Evolutionary conservation across 306 rosid species (phyloP).

Genomic region (Vigna reflexopilosa): DNA sequence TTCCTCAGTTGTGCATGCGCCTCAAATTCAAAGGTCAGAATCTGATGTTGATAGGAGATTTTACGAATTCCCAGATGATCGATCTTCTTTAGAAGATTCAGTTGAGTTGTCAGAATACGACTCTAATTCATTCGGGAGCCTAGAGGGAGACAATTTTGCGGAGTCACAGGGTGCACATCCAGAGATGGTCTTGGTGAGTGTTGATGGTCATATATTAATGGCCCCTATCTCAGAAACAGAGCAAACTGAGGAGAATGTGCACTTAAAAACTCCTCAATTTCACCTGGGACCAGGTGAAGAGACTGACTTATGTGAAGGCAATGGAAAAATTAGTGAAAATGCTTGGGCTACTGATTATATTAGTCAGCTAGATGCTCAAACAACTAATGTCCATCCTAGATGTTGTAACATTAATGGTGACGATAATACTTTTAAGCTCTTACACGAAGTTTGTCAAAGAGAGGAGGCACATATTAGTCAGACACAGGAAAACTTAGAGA

Average conservation of each 20-base stretch:
- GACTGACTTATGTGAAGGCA: conserved; percentile 74
- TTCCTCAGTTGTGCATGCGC: conserved; percentile 30
- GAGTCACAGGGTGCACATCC: conserved; percentile 71
- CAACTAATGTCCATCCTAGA: conserved; percentile 40
- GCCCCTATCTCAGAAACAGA: conserved; percentile 89
- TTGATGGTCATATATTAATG: conserved; percentile 85
- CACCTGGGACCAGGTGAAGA: conserved; percentile 91
- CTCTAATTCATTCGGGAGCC: conserved; percentile 59
- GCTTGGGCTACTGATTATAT: conserved; percentile 81
- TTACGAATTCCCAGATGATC: conserved; percentile 77
- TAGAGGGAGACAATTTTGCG: conserved; percentile 61
- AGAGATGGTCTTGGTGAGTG: conserved; percentile 91
- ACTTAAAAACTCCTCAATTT: conserved; percentile 82
- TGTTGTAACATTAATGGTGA: conserved; percentile 30
- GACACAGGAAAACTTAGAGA: conserved; percentile 46
- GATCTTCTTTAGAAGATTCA: conserved; percentile 68
- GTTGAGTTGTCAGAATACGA: conserved; percentile 70
- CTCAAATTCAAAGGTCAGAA: conserved; percentile 56
- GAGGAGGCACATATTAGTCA: conserved; percentile 50
- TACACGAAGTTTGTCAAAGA: conserved; percentile 56
- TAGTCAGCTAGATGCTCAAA: conserved; percentile 57
- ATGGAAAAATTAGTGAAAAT: conserved; percentile 64
- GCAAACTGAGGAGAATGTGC: conserved; percentile 67
- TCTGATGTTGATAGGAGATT: conserved; percentile 70
- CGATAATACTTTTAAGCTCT: conserved; percentile 36